Conservation (phyloP, 139 green algal genomes). For the Coelastrella sp. region DNA sequence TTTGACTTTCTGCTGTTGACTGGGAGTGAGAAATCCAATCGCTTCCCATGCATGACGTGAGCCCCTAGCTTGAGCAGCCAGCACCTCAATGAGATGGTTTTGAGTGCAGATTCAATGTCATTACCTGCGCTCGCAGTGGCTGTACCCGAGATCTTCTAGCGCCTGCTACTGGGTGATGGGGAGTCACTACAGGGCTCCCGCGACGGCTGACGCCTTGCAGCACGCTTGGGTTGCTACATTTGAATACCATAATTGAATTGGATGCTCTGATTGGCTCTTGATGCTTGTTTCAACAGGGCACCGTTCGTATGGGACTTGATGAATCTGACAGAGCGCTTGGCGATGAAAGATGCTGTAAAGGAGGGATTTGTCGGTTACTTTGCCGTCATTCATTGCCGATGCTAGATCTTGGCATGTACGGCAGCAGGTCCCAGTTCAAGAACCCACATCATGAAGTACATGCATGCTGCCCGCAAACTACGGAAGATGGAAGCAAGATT, state of each 20-base stretch:
- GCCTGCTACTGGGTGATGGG: background rate
- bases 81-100: background rate
- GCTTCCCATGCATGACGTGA: background rate
- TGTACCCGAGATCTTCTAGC: slow-evolving; percentile 29
- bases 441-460: background rate
- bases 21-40: no score
- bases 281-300: background rate
- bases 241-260: background rate
- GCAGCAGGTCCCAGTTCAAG: slow-evolving; percentile 1
- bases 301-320: background rate
- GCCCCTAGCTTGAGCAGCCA: background rate
- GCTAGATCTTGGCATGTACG: background rate
- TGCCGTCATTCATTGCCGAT: background rate
- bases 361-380: no score
- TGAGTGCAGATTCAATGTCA: no score
- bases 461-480: no score
- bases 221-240: background rate
- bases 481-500: no score
- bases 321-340: background rate
- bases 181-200: background rate
- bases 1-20: no score
- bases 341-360: background rate
- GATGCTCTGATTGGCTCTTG: background rate
- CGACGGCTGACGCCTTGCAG: background rate
- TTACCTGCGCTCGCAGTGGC: slow-evolving; percentile 30